phyloP scores from a whole-genome alignment of 2,329 filamentous ascomycete species.

The Tolypocladium album region DNA sequence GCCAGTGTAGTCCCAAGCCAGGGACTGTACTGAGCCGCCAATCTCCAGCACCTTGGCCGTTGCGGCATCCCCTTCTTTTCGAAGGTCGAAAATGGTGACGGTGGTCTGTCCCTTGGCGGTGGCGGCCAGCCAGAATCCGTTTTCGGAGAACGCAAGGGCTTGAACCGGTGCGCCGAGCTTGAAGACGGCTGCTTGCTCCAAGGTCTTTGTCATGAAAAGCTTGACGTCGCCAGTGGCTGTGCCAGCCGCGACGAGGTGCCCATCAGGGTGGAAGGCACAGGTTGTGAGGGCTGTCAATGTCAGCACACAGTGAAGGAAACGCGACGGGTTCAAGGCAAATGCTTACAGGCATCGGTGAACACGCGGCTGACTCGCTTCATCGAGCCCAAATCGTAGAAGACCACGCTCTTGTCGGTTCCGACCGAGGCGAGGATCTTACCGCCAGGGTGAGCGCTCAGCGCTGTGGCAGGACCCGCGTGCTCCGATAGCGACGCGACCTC shows the following conservation, averaged over 20 bases:
- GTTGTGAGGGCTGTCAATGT: constrained; percentile 53
- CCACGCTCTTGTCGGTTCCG: constrained; percentile 83
- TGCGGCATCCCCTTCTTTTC: constrained; percentile 77
- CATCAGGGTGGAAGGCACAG: constrained; percentile 88
- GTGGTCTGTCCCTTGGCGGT: constrained; percentile 65
- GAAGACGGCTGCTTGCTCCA: constrained; percentile 68
- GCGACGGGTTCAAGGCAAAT: neutral
- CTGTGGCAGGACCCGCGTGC: constrained; percentile 73
- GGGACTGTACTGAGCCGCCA: constrained; percentile 62
- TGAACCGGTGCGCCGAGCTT: constrained; percentile 58
- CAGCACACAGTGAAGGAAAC: constrained; percentile 1
- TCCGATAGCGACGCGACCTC: constrained; percentile 63
- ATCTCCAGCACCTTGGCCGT: constrained; percentile 78
- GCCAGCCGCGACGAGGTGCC: constrained; percentile 83
- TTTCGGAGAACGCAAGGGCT: constrained; percentile 81
- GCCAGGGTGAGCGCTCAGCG: constrained; percentile 71
- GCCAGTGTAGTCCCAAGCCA: constrained; percentile 90
- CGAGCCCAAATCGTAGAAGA: constrained; percentile 70
- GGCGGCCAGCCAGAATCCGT: constrained; percentile 90
- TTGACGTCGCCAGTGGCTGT: constrained; percentile 73
- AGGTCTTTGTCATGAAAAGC: constrained; percentile 77
- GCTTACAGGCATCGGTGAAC: constrained; percentile 69
- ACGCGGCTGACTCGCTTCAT: constrained; percentile 65
- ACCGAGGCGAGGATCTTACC: constrained; percentile 77
- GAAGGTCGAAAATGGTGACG: constrained; percentile 82